Evolutionary conservation across 805 yeast species (phyloP).

Genomic region (Myxozyma mucilagina): DNA sequence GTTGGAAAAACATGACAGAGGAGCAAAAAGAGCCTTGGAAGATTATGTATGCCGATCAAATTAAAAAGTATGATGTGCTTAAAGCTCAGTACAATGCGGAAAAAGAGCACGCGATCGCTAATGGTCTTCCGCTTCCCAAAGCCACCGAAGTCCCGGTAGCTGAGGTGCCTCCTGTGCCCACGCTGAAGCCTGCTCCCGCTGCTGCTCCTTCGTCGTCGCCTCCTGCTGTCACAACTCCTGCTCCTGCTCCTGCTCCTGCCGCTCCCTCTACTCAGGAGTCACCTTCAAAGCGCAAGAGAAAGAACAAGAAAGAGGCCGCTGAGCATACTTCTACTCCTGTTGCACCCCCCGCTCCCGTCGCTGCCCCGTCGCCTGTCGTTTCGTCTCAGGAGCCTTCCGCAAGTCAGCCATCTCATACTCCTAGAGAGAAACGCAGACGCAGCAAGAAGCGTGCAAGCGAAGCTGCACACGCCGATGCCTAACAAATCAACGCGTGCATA

Average conservation of each 20-base stretch:
- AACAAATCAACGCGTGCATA: not conserved
- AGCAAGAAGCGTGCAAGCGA: constrained; percentile 15
- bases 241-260: not conserved
- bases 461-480: not conserved
- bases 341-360: not conserved
- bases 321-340: not conserved
- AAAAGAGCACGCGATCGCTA: constrained; percentile 40
- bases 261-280: not conserved
- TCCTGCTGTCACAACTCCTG: not conserved
- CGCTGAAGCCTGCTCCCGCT: constrained; percentile 1
- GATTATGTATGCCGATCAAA: constrained; percentile 48
- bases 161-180: constrained; percentile 4
- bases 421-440: constrained; percentile 18
- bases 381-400: not conserved
- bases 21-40: constrained; percentile 73
- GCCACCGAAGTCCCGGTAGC: not conserved
- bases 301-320: constrained; percentile 33
- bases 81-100: constrained; percentile 51
- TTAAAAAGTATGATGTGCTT: constrained; percentile 48
- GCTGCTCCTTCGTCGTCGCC: constrained; percentile 1
- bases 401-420: not conserved
- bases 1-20: constrained; percentile 75
- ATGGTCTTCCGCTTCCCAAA: not conserved
- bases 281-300: constrained; percentile 26
- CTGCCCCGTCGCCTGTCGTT: constrained; percentile 4